Base-by-base conservation (phyloP, 306 rosid species). In the Glycyrrhiza uralensis region DNA sequence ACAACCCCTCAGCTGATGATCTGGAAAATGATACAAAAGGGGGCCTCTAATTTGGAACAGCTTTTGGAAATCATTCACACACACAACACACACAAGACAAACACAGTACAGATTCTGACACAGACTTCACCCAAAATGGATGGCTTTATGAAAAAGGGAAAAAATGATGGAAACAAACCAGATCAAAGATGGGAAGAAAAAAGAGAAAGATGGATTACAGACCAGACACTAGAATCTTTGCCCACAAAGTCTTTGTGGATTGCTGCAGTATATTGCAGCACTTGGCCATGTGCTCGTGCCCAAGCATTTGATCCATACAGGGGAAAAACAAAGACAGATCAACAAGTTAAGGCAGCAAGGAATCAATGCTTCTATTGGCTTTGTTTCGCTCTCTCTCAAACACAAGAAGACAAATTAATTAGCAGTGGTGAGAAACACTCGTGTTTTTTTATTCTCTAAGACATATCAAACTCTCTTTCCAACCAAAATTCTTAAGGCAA, bases 301-400 rank as follows among this genome's bases (percentile, higher is more conserved):
- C 24, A 54, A 19, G 20, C 70, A 66, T 38, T 65, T 36, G 14
- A 64, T 71, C 13, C 18, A 23, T 28, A 7, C 4, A 54, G 32
- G 74, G 44, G n/a, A n/a, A 76, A 58, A 72, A 66, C 55, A 66
- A 67, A 74, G 72, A 67, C 24, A 74, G 55, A 52, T 67, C n/a
- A 41, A 74, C 44, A 71, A 28, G 17, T 6, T 33, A 22, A 39
- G 33, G 54, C 46, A 51, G 18, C 42, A 62, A n/a, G 5, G 76
- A 57, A 60, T 68, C 68, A 35, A 42, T 51, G 66, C 82, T 65
- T 58, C 59, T 36, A 33, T 35, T 18, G 42, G 42, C 52, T 33
- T 19, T 35, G 38, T 70, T 51, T 54, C 54, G 28, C 22, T 19
- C 38, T 45, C 71, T 23, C 23, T 17, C 56, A 74, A 36, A 63